Evolutionary conservation across 2,329 filamentous ascomycete genomes (phyloP).

Genomic region (Phaeophleospora eucalypticola): DNA sequence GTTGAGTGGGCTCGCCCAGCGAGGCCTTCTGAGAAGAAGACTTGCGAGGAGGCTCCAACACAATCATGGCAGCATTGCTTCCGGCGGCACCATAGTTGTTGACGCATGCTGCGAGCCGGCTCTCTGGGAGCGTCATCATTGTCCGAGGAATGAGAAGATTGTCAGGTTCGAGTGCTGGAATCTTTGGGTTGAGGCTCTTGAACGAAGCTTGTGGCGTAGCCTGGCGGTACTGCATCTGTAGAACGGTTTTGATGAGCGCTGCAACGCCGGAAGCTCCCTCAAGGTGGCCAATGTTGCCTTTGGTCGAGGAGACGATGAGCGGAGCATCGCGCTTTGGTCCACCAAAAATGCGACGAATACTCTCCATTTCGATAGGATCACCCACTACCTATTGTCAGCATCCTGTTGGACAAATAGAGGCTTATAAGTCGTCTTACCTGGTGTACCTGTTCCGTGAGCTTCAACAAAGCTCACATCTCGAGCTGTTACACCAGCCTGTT

Average conservation of each 20-base stretch:
- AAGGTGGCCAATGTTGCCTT: slow-evolving; percentile 34
- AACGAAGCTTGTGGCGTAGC: slow-evolving; percentile 28
- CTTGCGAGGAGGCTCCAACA: no score
- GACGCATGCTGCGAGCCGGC: slow-evolving; percentile 12
- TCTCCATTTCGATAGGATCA: slow-evolving; percentile 6
- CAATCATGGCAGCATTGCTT: slow-evolving; percentile 27
- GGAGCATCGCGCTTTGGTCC: background rate
- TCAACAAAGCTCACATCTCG: slow-evolving; percentile 21
- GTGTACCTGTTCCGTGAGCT: slow-evolving; percentile 10
- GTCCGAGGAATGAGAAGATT: background rate
- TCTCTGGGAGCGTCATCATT: background rate
- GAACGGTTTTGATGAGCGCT: slow-evolving; percentile 32
- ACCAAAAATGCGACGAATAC: background rate
- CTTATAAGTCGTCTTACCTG: background rate
- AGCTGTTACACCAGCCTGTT: slow-evolving; percentile 20
- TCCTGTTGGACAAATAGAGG: background rate
- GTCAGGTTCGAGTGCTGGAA: background rate
- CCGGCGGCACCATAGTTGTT: slow-evolving; percentile 39
- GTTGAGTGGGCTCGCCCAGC: no score
- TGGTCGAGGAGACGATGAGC: slow-evolving; percentile 31
- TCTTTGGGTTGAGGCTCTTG: slow-evolving; percentile 8
- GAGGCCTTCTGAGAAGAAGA: no score
- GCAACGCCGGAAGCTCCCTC: slow-evolving; percentile 33
- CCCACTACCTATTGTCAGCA: background rate
- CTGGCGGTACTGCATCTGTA: slow-evolving; percentile 30